Percentiles rank a stretch among this genome's conserved stretches.
phyloP scores from a whole-genome alignment of 768 basidiomycete species.

The Pisolithus microcarpus region DNA sequence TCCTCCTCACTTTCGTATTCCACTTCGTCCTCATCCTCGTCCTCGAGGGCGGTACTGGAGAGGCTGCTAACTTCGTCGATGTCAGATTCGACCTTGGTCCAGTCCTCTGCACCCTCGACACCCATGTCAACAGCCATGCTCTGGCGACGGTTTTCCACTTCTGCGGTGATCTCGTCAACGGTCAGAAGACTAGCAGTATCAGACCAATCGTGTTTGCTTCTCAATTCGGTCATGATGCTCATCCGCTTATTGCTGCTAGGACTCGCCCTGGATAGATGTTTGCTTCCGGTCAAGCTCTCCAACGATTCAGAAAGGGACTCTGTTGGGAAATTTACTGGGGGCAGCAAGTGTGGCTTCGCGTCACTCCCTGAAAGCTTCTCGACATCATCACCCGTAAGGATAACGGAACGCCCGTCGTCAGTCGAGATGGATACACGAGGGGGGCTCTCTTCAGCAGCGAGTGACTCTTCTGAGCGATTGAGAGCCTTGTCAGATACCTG shows the following conservation, averaged over 20 bases:
- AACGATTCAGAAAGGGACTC: constrained; percentile 79
- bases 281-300: constrained; percentile 41
- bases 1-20: constrained; percentile 41
- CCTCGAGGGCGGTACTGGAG: constrained; percentile 40
- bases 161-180: constrained; percentile 95
- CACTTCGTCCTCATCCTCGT: constrained; percentile 40
- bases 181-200: constrained; percentile 91
- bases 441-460: constrained; percentile 37
- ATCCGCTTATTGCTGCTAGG: constrained; percentile 53
- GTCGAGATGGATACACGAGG: constrained; percentile 73
- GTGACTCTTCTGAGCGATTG: constrained; percentile 14
- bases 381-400: constrained; percentile 48
- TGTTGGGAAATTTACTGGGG: constrained; percentile 70
- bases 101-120: constrained; percentile 54
- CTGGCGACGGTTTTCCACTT: constrained; percentile 66
- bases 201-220: constrained; percentile 75
- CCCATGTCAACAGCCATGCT: constrained; percentile 41
- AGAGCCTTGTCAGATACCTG: constrained; percentile 27
- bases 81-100: constrained; percentile 60
- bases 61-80: constrained; percentile 43
- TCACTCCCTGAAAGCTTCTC: constrained; percentile 22
- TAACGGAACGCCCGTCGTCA: constrained; percentile 60
- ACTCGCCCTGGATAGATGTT: constrained; percentile 35
- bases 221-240: constrained; percentile 76
- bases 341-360: constrained; percentile 53